These are phyloP conservation scores for Nitzschia putrida DNA, from an alignment of 108 stramenopile genomes.

Conservation along the genomic window DNA sequence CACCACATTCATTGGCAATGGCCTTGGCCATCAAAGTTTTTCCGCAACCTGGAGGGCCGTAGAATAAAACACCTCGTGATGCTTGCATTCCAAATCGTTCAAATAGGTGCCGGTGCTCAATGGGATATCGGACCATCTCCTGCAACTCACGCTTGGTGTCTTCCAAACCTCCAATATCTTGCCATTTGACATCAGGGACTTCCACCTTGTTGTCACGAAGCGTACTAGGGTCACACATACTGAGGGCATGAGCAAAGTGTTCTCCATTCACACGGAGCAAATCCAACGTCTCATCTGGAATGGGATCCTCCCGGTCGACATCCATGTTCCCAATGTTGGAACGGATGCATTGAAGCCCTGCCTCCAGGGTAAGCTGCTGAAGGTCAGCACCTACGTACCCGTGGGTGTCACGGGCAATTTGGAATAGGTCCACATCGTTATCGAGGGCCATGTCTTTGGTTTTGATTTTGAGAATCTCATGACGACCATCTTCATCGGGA, in stretches of 20 bases:
- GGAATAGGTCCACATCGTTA: constrained; percentile 82
- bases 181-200: constrained; percentile 97
- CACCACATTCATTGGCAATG: constrained; percentile 99
- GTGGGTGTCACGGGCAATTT: constrained; percentile 94
- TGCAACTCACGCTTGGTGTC: constrained; percentile 98
- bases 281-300: constrained; percentile 77
- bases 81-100: constrained; percentile 96
- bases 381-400: constrained; percentile 99
- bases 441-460: constrained; percentile 92
- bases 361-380: constrained; percentile 93
- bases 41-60: constrained; percentile 99
- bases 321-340: constrained; percentile 84
- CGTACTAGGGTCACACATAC: constrained; percentile 86
- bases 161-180: constrained; percentile 98
- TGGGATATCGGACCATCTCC: constrained; percentile 98
- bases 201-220: constrained; percentile 94
- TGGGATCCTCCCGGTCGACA: constrained; percentile 81
- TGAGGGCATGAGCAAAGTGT: constrained; percentile 91
- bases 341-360: constrained; percentile 94
- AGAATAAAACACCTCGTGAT: constrained; percentile 96
- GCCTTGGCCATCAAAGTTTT: constrained; percentile 99
- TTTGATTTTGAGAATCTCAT: constrained; percentile 95
- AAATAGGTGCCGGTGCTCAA: constrained; percentile 96
- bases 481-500: constrained; percentile 97
- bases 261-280: constrained; percentile 82